Evolutionary conservation across 2,329 filamentous ascomycete genomes (phyloP).

Genomic region (Penicillium hordei): DNA sequence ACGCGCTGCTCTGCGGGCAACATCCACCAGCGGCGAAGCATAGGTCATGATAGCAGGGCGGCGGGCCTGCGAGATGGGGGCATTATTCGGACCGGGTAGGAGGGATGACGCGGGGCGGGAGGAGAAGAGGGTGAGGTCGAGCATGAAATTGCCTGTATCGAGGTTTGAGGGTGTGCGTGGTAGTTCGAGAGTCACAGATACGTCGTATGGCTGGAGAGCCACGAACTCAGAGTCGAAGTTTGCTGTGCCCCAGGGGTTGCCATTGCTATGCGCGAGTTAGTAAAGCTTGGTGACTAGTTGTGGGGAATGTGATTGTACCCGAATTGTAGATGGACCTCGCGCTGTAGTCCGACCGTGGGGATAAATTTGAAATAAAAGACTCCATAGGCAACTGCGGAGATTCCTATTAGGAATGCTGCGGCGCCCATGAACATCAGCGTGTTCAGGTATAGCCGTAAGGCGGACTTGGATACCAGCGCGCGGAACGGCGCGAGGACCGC

Average conservation of each 20-base stretch:
- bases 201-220: slow-evolving; percentile 77
- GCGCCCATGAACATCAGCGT: slow-evolving; percentile 55
- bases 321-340: slow-evolving; percentile 67
- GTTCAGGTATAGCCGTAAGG: slow-evolving; percentile 65
- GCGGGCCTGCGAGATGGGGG: slow-evolving; percentile 62
- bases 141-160: slow-evolving; percentile 88
- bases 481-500: slow-evolving; percentile 55
- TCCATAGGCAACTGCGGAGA: slow-evolving; percentile 62
- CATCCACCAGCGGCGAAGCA: slow-evolving; percentile 66
- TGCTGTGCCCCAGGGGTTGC: slow-evolving; percentile 54
- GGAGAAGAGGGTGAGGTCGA: slow-evolving; percentile 70
- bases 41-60: slow-evolving; percentile 80
- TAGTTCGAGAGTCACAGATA: slow-evolving; percentile 71
- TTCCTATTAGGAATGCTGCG: slow-evolving; percentile 55
- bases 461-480: slow-evolving; percentile 59
- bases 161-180: slow-evolving; percentile 77
- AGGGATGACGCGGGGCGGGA: slow-evolving; percentile 42
- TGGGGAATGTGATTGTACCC: slow-evolving; percentile 42
- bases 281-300: background rate
- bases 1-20: slow-evolving; percentile 60
- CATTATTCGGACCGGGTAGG: slow-evolving; percentile 29
- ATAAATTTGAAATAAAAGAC: slow-evolving; percentile 70
- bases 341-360: slow-evolving; percentile 62
- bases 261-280: slow-evolving; percentile 34
- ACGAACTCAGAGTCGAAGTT: slow-evolving; percentile 58